Conservation (phyloP, 345 rosid genomes). For the Erysimum cheiranthoides region DNA sequence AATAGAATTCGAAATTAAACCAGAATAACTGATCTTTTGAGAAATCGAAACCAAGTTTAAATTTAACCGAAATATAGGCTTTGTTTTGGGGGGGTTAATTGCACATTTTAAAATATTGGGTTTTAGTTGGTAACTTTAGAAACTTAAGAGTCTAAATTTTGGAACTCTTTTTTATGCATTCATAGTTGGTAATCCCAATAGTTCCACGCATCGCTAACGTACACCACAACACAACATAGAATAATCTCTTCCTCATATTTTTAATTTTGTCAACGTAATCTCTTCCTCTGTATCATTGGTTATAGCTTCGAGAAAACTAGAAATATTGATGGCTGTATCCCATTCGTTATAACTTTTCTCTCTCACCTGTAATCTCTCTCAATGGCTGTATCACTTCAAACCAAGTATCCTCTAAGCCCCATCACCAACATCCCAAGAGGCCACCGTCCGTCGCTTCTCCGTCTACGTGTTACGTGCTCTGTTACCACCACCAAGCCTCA, state of each 20-base stretch:
- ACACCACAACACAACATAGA: slow-evolving; percentile 42
- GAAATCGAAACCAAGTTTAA: no score
- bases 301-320: neutral
- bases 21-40: neutral
- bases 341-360: neutral
- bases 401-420: slow-evolving; percentile 49
- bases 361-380: slow-evolving; percentile 28
- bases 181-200: neutral
- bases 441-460: slow-evolving; percentile 28
- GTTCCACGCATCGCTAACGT: slow-evolving; percentile 57
- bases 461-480: slow-evolving; percentile 41
- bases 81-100: neutral
- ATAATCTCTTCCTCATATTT: neutral
- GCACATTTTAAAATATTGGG: neutral
- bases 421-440: slow-evolving; percentile 30
- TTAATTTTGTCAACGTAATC: neutral
- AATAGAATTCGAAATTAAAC: neutral
- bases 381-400: slow-evolving; percentile 65
- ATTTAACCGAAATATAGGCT: neutral
- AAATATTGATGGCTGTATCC: neutral
- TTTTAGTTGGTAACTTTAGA: neutral
- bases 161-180: neutral
- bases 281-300: slow-evolving; percentile 13
- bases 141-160: slow-evolving; percentile 1
- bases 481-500: slow-evolving; percentile 51